Conservation (phyloP, 2,329 filamentous ascomycete species). For the Penicillium sp. region DNA sequence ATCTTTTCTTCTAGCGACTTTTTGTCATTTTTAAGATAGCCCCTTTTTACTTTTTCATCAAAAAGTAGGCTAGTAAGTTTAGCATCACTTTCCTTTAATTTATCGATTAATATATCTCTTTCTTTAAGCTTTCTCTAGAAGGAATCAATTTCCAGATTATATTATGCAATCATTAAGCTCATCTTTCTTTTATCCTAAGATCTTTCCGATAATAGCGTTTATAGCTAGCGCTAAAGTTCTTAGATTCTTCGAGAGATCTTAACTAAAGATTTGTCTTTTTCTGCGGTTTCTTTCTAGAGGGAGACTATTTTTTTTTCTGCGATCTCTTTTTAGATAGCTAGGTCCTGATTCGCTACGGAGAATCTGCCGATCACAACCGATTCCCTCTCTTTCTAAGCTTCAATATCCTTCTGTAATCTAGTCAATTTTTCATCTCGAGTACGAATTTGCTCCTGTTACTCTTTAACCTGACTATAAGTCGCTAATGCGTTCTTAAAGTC, state of each 20-base stretch:
- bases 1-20: slow-evolving; percentile 12
- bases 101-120: slow-evolving; percentile 10
- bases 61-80: slow-evolving; percentile 1
- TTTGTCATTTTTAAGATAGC: slow-evolving; percentile 8
- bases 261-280: slow-evolving; percentile 13
- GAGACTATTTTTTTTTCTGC: slow-evolving; percentile 13
- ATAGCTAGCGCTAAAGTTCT: slow-evolving; percentile 10
- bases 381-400: slow-evolving; percentile 16
- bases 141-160: slow-evolving; percentile 9
- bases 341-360: slow-evolving; percentile 12
- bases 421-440: slow-evolving; percentile 14
- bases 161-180: slow-evolving; percentile 8
- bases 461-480: no score
- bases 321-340: slow-evolving; percentile 13
- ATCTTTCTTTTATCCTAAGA: slow-evolving; percentile 13
- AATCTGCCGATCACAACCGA: slow-evolving; percentile 13
- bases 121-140: slow-evolving; percentile 10
- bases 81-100: slow-evolving; percentile 7
- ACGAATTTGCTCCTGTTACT: slow-evolving; percentile 12
- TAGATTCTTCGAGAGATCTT: slow-evolving; percentile 13
- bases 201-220: slow-evolving; percentile 12
- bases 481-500: no score
- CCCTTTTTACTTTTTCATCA: slow-evolving; percentile 8
- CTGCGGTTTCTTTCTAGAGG: slow-evolving; percentile 5
- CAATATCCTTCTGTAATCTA: slow-evolving; percentile 13